Base-by-base conservation (phyloP, 176 grass and related monocot species). In the Areca catechu region DNA sequence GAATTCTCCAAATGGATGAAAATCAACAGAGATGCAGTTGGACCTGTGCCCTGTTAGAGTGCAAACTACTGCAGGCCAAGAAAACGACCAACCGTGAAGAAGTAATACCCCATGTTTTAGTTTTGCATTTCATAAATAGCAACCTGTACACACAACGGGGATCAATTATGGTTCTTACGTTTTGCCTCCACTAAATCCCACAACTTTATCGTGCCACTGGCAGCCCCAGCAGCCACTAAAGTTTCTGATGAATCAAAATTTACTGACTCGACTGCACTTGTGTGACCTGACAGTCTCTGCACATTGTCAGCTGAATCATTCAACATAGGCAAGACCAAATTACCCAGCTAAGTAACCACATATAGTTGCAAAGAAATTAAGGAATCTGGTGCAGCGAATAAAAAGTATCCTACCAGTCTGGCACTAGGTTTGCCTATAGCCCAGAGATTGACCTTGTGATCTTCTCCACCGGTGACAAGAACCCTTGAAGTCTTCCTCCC, bases 1-100 rank as follows among this genome's bases (percentile, higher is more conserved):
- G 55, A 96, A 88, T 68, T 96, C 92, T 16, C 86, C 83, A 79
- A 96, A 96, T 28, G 92, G 92, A 68, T 96, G 92, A 61, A 90
- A 96, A 70, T 96, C 83, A 51, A 90, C 82, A 30, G 86, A 73
- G 37, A 69, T 80, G 68, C 92, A 96, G 72, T 75, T 96, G 20
- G 86, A 96, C 61, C 83, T 84, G 18, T 96, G 86, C n/a, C 86
- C 92, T 69, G 92, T 90, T 63, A 90, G 80, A 79, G 83, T 88
- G 30, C 80, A 81, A 72, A 90, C 16, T 49, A 88, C 92, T 96
- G 83, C 27, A 61, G 27, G 53, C 16, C 29, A 65, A 65, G 67
- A 71, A 17, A 54, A 57, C 17, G 66, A 21, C 24, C 21, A 19
- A 27, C 51, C 65, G 19, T 63, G 58, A 61, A 7, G 73, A 18